Percentiles rank a stretch among this genome's conserved stretches.
Conservation (phyloP, 179 eudicot species). For the Amaranthus tricolor region DNA sequence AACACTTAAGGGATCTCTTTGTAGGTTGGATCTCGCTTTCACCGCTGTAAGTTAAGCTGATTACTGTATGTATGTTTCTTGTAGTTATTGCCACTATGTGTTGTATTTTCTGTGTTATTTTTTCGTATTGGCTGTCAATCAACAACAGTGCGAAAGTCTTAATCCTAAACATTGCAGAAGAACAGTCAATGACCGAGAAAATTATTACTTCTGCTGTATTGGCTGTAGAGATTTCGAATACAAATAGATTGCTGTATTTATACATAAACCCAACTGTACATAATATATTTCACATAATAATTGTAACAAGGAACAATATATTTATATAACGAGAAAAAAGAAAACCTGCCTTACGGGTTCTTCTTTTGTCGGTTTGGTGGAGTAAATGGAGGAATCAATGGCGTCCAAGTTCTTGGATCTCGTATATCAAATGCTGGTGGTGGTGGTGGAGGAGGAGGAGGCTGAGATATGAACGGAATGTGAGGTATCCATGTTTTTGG, state of each 20-base stretch:
- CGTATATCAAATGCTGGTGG: conserved; percentile 27
- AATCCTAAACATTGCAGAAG: background rate
- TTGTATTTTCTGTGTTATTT: background rate
- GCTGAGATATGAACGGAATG: conserved; percentile 24
- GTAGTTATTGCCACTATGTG: background rate
- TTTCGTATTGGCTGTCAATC: background rate
- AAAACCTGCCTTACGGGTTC: conserved; percentile 23
- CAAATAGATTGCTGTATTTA: conserved; percentile 18
- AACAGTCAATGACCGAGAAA: background rate
- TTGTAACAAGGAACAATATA: conserved; percentile 16
- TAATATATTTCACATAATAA: conserved; percentile 12
- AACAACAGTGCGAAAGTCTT: too few relatives aligned
- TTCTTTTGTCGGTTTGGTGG: conserved; percentile 21
- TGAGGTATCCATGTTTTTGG: conserved; percentile 50
- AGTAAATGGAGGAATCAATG: conserved; percentile 20
- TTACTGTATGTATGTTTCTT: background rate
- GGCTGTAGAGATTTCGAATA: conserved; percentile 8
- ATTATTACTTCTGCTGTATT: conserved; percentile 6
- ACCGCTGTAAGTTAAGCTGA: background rate
- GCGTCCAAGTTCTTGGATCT: conserved; percentile 35
- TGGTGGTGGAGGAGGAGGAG: conserved; percentile 28
- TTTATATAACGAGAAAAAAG: background rate
- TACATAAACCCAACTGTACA: conserved; percentile 28
- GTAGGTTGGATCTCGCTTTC: background rate
- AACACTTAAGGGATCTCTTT: background rate